Evolutionary conservation across 345 rosid species (phyloP).

Genomic region (Anastatica hierochuntica): DNA sequence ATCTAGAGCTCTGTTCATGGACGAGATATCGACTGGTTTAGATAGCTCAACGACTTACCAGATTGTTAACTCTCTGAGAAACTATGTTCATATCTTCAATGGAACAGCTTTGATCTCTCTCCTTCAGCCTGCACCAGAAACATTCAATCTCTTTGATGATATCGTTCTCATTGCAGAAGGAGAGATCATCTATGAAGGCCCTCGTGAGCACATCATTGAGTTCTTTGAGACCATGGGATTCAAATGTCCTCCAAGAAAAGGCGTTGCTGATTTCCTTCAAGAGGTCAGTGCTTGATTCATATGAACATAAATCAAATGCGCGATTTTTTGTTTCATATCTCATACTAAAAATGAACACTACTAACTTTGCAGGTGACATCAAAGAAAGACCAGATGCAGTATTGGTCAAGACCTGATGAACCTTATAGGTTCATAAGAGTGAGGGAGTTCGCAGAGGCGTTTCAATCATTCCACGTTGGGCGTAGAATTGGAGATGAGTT

Average conservation of each 20-base stretch:
- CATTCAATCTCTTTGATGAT: slow-evolving; percentile 66
- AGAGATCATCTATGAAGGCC: slow-evolving; percentile 66
- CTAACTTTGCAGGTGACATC: slow-evolving; percentile 57
- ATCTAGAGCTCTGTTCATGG: slow-evolving; percentile 66
- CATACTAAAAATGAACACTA: background rate
- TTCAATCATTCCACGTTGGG: slow-evolving; percentile 52
- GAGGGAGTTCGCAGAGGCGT: slow-evolving; percentile 59
- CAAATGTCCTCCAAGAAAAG: slow-evolving; percentile 70
- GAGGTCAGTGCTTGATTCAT: slow-evolving; percentile 39
- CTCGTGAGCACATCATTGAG: slow-evolving; percentile 49
- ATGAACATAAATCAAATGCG: background rate
- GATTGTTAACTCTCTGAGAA: slow-evolving; percentile 55
- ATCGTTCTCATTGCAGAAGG: slow-evolving; percentile 67
- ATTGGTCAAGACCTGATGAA: slow-evolving; percentile 48
- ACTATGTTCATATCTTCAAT: slow-evolving; percentile 41
- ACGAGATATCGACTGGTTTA: slow-evolving; percentile 72
- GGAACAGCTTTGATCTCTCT: slow-evolving; percentile 70
- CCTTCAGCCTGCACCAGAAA: slow-evolving; percentile 87
- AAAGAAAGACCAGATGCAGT: slow-evolving; percentile 69
- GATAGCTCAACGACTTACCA: slow-evolving; percentile 78
- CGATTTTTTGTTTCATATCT: too few species aligned
- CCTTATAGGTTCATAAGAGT: slow-evolving; percentile 55
- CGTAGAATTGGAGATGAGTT: slow-evolving; percentile 39
- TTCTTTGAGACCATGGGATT: slow-evolving; percentile 66
- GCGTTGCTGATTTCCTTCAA: slow-evolving; percentile 68